phyloP scores from a whole-genome alignment of 169 alveolate species.

The Plasmodium sp. region DNA sequence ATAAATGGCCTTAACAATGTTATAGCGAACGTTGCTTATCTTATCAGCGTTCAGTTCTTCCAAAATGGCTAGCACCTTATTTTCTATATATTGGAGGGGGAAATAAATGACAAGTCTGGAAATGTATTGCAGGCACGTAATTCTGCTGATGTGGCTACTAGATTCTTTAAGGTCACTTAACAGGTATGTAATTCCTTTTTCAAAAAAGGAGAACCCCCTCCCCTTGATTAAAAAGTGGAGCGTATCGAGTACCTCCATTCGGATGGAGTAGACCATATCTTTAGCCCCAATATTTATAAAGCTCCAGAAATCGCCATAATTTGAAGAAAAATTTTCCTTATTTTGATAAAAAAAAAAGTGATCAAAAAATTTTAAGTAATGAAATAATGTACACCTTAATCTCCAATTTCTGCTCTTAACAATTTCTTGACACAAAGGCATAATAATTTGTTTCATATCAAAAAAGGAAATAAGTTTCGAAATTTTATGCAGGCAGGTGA shows the following conservation, averaged over 20 bases:
- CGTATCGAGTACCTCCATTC: slow-evolving; percentile 51
- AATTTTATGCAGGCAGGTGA: slow-evolving; percentile 67
- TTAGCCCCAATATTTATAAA: slow-evolving; percentile 62
- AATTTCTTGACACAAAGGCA: slow-evolving; percentile 70
- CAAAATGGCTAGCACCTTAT: slow-evolving; percentile 12
- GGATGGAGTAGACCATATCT: slow-evolving; percentile 45
- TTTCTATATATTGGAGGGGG: slow-evolving; percentile 59
- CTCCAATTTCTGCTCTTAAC: slow-evolving; percentile 72
- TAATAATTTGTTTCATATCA: slow-evolving; percentile 76
- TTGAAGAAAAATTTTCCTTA: slow-evolving; percentile 60
- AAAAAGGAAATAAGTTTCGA: slow-evolving; percentile 65
- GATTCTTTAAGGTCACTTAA: slow-evolving; percentile 69
- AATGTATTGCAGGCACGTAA: slow-evolving; percentile 70
- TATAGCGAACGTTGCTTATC: slow-evolving; percentile 62
- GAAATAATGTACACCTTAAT: slow-evolving; percentile 37
- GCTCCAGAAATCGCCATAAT: slow-evolving; percentile 52
- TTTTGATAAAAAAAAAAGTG: slow-evolving; percentile 64
- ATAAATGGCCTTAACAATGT: slow-evolving; percentile 49
- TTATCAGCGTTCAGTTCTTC: slow-evolving; percentile 40
- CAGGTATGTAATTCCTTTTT: slow-evolving; percentile 39
- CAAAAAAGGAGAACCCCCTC: slow-evolving; percentile 47
- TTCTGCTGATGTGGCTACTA: slow-evolving; percentile 31
- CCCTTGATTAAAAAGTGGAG: slow-evolving; percentile 57
- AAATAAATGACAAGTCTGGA: slow-evolving; percentile 47
- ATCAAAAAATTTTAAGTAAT: slow-evolving; percentile 72